Conservation (phyloP, 2,329 filamentous ascomycete genomes). For the Sphaceloma murrayae region DNA sequence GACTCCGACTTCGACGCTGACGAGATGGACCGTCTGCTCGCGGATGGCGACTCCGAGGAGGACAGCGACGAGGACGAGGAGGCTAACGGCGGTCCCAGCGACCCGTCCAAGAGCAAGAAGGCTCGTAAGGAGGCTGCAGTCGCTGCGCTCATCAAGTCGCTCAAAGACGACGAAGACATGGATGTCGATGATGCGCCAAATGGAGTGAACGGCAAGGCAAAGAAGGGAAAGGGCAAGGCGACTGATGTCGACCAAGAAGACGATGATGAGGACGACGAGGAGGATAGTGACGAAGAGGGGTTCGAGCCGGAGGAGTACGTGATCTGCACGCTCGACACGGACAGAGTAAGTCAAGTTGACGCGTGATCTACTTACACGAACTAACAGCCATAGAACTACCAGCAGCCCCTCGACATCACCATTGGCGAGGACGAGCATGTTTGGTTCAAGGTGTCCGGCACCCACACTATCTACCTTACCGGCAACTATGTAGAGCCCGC, state of each 20-base stretch:
- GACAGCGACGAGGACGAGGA: constrained; percentile 58
- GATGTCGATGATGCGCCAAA: constrained; percentile 60
- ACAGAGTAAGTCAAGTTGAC: constrained; percentile 55
- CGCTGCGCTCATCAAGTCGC: constrained; percentile 63
- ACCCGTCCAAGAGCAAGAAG: constrained; percentile 82
- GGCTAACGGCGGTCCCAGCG: constrained; percentile 79
- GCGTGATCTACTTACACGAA: constrained; percentile 13
- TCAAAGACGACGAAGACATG: constrained; percentile 39
- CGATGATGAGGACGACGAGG: constrained; percentile 37
- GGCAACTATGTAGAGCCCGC: constrained; percentile 84
- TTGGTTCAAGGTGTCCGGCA: constrained; percentile 85
- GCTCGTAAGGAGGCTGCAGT: constrained; percentile 67
- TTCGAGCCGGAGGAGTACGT: constrained; percentile 78
- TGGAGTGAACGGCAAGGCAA: constrained; percentile 56
- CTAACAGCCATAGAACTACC: constrained; percentile 63
- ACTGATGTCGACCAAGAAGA: constrained; percentile 45
- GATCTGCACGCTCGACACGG: constrained; percentile 88
- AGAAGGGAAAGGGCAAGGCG: constrained; percentile 57
- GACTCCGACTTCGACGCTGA: constrained; percentile 57
- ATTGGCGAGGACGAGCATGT: constrained; percentile 80
- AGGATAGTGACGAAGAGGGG: constrained; percentile 53
- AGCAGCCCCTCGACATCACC: constrained; percentile 90
- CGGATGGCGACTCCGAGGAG: constrained; percentile 50
- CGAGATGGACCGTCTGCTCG: constrained; percentile 46
- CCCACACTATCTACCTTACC: constrained; percentile 82